These are phyloP conservation scores for Arabidopsis suecica DNA, from an alignment of 345 rosid species.

Conservation along the genomic window DNA sequence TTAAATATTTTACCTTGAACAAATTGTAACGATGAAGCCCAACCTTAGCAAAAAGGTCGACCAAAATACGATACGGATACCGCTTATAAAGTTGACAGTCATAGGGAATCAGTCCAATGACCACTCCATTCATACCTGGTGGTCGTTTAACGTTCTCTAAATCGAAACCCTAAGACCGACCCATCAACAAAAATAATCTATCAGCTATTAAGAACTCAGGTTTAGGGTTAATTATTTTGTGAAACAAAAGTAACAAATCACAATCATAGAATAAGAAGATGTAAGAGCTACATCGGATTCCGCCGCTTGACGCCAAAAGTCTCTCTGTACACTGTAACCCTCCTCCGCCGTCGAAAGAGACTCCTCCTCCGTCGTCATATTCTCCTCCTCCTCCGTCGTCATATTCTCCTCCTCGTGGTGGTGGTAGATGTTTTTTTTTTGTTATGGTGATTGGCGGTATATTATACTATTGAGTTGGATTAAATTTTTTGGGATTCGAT, in stretches of 20 bases:
- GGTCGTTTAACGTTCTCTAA: neutral
- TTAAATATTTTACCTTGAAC: neutral
- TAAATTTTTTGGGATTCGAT: no score
- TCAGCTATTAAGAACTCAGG: neutral
- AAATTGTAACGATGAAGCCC: slow-evolving; percentile 24
- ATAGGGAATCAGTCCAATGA: neutral
- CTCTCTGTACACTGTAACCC: neutral
- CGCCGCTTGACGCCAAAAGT: neutral
- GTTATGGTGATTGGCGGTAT: neutral
- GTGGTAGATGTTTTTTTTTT: neutral
- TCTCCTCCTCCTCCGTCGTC: neutral
- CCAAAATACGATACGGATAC: neutral
- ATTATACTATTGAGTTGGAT: no score
- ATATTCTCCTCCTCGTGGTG: neutral
- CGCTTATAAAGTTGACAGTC: neutral
- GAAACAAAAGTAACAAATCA: neutral
- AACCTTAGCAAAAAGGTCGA: neutral
- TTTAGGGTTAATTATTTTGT: neutral
- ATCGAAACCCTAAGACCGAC: slow-evolving; percentile 14
- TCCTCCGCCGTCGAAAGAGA: neutral
- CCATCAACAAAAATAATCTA: neutral
- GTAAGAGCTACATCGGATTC: neutral
- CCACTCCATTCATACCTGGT: neutral
- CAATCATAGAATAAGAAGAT: slow-evolving; percentile 1
- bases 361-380: neutral